Evolutionary conservation across 352 stramenopile species (phyloP).

Genomic region (Globisporangium orthogonon): DNA sequence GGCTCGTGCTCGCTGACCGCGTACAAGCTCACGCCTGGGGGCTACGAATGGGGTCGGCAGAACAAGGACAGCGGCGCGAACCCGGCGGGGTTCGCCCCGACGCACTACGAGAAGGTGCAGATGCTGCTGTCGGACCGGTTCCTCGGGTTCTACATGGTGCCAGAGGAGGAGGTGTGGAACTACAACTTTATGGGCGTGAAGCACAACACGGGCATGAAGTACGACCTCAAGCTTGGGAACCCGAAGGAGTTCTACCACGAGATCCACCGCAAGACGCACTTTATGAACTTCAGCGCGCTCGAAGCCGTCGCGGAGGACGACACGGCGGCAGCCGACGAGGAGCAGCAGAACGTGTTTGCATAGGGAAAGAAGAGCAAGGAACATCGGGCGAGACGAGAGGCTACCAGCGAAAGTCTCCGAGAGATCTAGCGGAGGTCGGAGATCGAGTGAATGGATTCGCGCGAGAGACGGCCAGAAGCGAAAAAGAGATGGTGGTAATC

Average conservation of each 20-base stretch:
- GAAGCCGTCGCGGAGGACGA: constrained; percentile 90
- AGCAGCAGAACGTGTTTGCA: constrained; percentile 86
- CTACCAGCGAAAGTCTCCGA: no score
- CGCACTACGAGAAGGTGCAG: constrained; percentile 99
- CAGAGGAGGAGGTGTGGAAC: constrained; percentile 98
- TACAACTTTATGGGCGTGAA: constrained; percentile 99
- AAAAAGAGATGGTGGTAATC: no score
- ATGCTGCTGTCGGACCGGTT: constrained; percentile 99
- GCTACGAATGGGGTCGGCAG: constrained; percentile 97
- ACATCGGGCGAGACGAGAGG: neutral
- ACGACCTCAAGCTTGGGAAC: constrained; percentile 96
- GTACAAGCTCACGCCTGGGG: constrained; percentile 96
- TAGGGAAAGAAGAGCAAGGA: constrained; percentile 11
- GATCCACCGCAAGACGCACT: constrained; percentile 98
- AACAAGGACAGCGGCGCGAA: constrained; percentile 96
- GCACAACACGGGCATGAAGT: constrained; percentile 97
- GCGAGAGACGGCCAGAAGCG: no score
- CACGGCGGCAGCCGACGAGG: constrained; percentile 86
- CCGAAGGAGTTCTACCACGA: constrained; percentile 99
- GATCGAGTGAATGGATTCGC: no score
- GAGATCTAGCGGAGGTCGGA: no score
- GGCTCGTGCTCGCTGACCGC: constrained; percentile 98
- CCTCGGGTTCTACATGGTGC: constrained; percentile 99
- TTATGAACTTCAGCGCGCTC: constrained; percentile 98
- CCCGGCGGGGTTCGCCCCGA: constrained; percentile 93